These are phyloP conservation scores for Fusarium austroafricanum DNA, from an alignment of 2,329 filamentous ascomycete genomes.

Conservation along the genomic window DNA sequence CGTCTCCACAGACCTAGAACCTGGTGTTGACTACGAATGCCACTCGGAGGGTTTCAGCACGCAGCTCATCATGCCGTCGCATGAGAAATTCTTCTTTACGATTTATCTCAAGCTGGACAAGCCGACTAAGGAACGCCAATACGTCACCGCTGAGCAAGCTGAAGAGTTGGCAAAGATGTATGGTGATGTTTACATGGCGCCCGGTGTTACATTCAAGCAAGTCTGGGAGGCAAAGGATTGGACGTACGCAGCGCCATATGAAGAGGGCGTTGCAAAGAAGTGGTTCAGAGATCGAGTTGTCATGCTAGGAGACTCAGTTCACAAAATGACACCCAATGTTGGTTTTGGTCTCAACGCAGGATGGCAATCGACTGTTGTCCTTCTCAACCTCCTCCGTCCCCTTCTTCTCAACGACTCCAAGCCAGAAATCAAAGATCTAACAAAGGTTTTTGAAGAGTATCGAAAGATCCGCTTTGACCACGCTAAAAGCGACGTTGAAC, in stretches of 20 bases:
- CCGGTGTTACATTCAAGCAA: conserved; percentile 6
- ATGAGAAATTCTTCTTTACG: conserved; percentile 22
- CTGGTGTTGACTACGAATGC: conserved; percentile 18
- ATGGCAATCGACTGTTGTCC: conserved; percentile 26
- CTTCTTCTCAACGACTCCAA: neutral
- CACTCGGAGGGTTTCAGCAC: conserved; percentile 19
- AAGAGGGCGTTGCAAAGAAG: conserved; percentile 30
- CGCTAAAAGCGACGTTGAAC: conserved; percentile 16
- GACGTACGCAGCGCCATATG: conserved; percentile 17
- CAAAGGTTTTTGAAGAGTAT: conserved; percentile 17
- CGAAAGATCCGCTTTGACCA: neutral
- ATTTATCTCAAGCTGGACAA: conserved; percentile 24
- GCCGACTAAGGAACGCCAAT: neutral
- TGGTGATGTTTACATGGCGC: neutral
- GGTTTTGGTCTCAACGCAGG: conserved; percentile 37
- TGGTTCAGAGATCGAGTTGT: conserved; percentile 36
- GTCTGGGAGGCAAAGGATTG: conserved; percentile 20
- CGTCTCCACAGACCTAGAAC: neutral
- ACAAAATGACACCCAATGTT: conserved; percentile 39
- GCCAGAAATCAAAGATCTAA: conserved; percentile 1
- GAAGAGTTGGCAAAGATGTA: conserved; percentile 15
- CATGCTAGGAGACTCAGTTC: conserved; percentile 29
- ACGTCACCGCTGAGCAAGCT: conserved; percentile 9
- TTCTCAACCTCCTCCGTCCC: conserved; percentile 21
- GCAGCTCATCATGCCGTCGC: conserved; percentile 22